Evolutionary conservation across 352 stramenopile species (phyloP), one percentile per base, ranked within the genome.

Genomic region (Phytophthora pluvialis): DNA sequence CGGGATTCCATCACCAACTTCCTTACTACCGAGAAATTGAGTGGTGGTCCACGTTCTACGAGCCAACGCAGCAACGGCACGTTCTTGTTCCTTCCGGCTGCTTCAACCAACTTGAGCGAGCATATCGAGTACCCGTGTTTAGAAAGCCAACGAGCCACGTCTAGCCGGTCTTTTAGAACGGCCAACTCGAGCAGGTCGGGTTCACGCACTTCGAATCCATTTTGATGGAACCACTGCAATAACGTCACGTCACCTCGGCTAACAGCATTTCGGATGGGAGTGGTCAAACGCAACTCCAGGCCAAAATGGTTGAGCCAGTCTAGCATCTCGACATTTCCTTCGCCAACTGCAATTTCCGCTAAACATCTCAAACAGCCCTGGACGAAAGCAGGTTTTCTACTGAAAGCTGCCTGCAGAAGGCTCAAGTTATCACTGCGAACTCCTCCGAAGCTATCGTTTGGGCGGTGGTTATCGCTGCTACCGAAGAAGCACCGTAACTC

Each of bases 261-360:
- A 7, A 44, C 32, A 31, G 29, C 32, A 6, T 45, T 26, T 21
- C 42, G 40, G 5, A 62, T 53, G 7, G 29, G 42, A 38, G 25
- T 35, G 3, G 13, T 13, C 16, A 42, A 38, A 3, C 35, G n/a
- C 31, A 62, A 10, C 25, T 62, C 7, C 3, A 52, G 32, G 10
- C 31, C 42, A 16, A 62, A 45, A 12, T 28, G 54, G 1, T 45
- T 39, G 5, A 47, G 3, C 53, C 53, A 60, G 42, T 60, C 16
- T 10, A 60, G 35, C 1, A 60, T 50, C 10, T 42, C 38, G 39
- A 60, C 36, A 25, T 43, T 28, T 2, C 29, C 42, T 28, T 13
- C 2, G 10, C 5, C 1, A 36, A 39, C 0, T 16, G 39, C 38
- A 21, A 40, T 49, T 18, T 59, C 16, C 5, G 35, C 50, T 1